phyloP scores from a whole-genome alignment of 2,329 filamentous ascomycete genomes.

The Seiridium unicorne region DNA sequence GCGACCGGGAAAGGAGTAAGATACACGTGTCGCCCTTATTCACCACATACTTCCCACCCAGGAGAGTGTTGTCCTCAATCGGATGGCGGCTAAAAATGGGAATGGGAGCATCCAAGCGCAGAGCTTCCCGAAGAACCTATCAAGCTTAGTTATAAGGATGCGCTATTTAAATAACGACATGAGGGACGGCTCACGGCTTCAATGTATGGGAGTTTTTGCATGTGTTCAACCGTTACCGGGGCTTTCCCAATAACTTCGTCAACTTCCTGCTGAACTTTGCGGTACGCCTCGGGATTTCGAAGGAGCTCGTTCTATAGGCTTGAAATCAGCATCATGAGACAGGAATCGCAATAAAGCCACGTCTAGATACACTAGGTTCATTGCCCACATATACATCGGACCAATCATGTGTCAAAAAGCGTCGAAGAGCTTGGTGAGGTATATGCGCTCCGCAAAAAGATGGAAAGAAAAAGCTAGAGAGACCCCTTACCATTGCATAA shows the following conservation, averaged over 20 bases:
- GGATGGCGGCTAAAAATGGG: constrained; percentile 44
- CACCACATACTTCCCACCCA: constrained; percentile 54
- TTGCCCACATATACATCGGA: background rate
- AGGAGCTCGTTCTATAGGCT: constrained; percentile 41
- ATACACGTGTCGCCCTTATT: constrained; percentile 39
- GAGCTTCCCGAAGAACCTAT: constrained; percentile 48
- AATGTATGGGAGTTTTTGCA: constrained; percentile 51
- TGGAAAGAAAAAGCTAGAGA: too few species aligned
- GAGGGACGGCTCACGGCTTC: constrained; percentile 31
- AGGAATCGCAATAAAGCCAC: too few species aligned
- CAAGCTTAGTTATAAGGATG: background rate
- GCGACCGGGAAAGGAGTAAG: constrained; percentile 43
- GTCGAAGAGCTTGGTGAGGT: background rate
- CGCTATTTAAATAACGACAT: background rate
- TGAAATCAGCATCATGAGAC: too few species aligned
- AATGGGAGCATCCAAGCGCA: constrained; percentile 50
- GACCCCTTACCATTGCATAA: constrained; percentile 34
- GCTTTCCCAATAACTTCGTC: constrained; percentile 46
- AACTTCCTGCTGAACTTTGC: constrained; percentile 50
- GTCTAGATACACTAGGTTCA: too few species aligned
- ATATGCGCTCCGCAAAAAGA: background rate
- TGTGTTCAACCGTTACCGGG: constrained; percentile 42
- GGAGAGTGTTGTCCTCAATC: constrained; percentile 39
- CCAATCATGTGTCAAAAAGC: background rate
- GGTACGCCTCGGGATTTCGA: constrained; percentile 45